phyloP scores from a whole-genome alignment of 1,284 basidiomycete species.

The Afroboletus lepidellus region DNA sequence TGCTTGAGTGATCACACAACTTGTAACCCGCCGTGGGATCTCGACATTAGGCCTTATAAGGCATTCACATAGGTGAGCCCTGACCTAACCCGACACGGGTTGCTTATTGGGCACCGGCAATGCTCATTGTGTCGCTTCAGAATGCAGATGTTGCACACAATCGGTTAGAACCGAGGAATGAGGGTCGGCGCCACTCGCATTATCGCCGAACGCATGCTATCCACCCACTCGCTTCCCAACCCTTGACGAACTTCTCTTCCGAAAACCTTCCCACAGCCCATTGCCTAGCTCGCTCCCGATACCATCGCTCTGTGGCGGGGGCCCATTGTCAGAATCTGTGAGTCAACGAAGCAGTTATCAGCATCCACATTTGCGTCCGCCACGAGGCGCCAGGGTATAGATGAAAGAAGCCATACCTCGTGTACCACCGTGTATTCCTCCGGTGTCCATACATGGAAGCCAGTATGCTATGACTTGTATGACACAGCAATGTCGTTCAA shows the following conservation, averaged over 20 bases:
- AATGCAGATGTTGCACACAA: background rate
- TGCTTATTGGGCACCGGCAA: too few species aligned
- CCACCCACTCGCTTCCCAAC: conserved; percentile 71
- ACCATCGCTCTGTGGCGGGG: conserved; percentile 52
- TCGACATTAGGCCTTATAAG: too few species aligned
- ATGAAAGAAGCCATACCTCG: conserved; percentile 38
- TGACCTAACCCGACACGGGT: too few species aligned
- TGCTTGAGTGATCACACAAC: too few species aligned
- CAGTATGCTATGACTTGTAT: conserved; percentile 50
- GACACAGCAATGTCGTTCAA: conserved; percentile 89
- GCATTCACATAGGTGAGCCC: too few species aligned
- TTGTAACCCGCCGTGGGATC: too few species aligned
- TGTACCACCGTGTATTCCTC: conserved; percentile 75
- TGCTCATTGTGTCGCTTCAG: too few species aligned
- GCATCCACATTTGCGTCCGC: conserved; percentile 12
- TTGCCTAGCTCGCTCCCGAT: conserved; percentile 68
- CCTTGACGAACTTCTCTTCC: conserved; percentile 72
- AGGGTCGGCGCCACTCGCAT: background rate
- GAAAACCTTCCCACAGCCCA: conserved; percentile 76
- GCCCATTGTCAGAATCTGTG: conserved; percentile 51
- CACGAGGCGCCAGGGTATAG: conserved; percentile 3
- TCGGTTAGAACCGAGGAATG: background rate
- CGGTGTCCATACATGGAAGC: conserved; percentile 78
- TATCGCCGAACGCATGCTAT: conserved; percentile 14
- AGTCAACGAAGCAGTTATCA: background rate